Percentiles rank a stretch among this genome's conserved stretches.
phyloP scores from a whole-genome alignment of 179 eudicot species.

The Actinidia arguta region DNA sequence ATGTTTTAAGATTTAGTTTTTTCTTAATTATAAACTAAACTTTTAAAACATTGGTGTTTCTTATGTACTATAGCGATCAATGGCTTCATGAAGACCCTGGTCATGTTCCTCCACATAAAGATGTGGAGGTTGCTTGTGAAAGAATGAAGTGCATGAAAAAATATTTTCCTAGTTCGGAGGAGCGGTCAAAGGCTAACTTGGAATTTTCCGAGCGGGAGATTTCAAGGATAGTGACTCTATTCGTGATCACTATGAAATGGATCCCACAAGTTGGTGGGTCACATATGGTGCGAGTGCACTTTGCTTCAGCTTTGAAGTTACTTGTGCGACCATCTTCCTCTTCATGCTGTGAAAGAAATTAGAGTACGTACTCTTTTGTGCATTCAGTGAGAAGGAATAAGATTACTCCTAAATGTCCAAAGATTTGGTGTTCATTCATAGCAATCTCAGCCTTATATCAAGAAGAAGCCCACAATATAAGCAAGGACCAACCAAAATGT shows the following conservation, averaged over 20 bases:
- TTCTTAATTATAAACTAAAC: neutral
- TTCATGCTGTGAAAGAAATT: neutral
- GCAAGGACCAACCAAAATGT: constrained; percentile 10
- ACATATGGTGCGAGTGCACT: neutral
- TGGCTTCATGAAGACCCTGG: neutral
- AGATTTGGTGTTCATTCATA: constrained; percentile 12
- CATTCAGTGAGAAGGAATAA: constrained; percentile 8
- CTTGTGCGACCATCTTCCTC: neutral
- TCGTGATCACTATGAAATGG: neutral
- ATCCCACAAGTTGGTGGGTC: neutral
- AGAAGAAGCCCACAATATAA: neutral
- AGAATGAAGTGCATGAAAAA: neutral
- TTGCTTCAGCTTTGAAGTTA: neutral
- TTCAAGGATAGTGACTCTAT: neutral
- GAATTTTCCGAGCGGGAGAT: neutral
- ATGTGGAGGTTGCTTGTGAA: neutral
- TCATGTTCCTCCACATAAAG: neutral
- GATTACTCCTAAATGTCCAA: neutral
- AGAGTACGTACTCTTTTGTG: constrained; percentile 15
- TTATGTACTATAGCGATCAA: neutral
- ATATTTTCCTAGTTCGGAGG: neutral
- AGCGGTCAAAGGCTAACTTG: neutral
- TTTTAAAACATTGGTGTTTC: neutral
- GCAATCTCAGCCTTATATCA: constrained; percentile 11
- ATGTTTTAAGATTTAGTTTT: neutral